Evolutionary conservation across 345 rosid genomes (phyloP).

Genomic region (Kernera saxatilis): DNA sequence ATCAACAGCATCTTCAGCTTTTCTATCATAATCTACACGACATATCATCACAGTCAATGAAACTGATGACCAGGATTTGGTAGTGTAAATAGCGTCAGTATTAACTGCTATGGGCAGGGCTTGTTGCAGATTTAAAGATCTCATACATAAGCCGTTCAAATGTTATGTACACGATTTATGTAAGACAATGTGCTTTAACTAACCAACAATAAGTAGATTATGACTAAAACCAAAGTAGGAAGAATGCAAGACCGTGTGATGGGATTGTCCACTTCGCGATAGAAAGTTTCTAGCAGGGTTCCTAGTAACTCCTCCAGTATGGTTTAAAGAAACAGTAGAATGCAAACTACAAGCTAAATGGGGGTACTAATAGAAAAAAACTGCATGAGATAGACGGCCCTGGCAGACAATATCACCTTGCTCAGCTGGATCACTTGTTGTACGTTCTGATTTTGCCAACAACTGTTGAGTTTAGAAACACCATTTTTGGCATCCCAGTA

Average conservation of each 20-base stretch:
- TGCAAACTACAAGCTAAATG: constrained; percentile 28
- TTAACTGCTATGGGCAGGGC: constrained; percentile 4
- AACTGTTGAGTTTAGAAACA: constrained; percentile 53
- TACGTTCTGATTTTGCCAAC: constrained; percentile 55
- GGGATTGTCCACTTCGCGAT: neutral
- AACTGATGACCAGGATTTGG: constrained; percentile 15
- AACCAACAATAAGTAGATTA: neutral
- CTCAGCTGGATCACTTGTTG: constrained; percentile 71
- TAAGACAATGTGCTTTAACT: neutral
- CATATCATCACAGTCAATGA: constrained; percentile 25
- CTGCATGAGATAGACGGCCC: constrained; percentile 48
- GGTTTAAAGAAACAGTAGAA: neutral
- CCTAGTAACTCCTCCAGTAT: constrained; percentile 3
- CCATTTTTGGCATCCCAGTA: constrained; percentile 28
- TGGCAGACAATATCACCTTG: constrained; percentile 78
- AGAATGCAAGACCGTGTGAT: neutral
- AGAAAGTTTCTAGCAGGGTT: neutral
- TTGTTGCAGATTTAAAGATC: neutral
- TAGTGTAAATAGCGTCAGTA: neutral
- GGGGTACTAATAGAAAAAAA: constrained; percentile 46
- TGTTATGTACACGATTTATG: neutral
- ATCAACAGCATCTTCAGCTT: constrained; percentile 94
- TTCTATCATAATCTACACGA: constrained; percentile 73
- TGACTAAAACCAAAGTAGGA: constrained; percentile 1
- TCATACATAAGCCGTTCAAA: neutral